Percentiles rank a stretch among this genome's conserved stretches.
phyloP scores from a whole-genome alignment of 164 flowering plant genomes.

The Cinnamomum micranthum region DNA sequence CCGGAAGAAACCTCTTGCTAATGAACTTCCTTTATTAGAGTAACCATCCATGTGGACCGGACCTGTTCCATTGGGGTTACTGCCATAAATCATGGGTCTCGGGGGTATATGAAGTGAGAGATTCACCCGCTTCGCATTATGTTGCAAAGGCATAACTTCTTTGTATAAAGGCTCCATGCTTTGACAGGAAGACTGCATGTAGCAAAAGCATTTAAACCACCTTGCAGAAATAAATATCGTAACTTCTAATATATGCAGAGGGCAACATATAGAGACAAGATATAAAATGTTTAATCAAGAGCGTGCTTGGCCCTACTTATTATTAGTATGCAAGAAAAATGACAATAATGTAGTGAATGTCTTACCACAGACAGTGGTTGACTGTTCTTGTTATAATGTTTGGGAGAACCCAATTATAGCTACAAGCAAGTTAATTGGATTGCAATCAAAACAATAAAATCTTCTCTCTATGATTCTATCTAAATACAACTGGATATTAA shows the following conservation, averaged over 20 bases:
- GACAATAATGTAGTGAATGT: too few relatives aligned
- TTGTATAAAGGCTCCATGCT: constrained; percentile 15
- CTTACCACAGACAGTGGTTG: too few relatives aligned
- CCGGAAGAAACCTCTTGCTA: constrained; percentile 45
- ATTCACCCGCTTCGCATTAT: constrained; percentile 28
- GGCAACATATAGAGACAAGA: neutral
- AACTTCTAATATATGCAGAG: neutral
- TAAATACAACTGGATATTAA: too few relatives aligned
- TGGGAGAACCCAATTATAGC: too few relatives aligned
- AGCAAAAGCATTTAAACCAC: neutral
- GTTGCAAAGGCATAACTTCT: constrained; percentile 21
- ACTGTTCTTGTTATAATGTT: too few relatives aligned
- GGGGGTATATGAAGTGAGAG: constrained; percentile 74
- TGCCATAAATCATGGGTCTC: constrained; percentile 32
- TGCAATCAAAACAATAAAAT: too few relatives aligned
- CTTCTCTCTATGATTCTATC: too few relatives aligned
- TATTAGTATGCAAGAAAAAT: neutral
- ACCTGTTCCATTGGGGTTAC: constrained; percentile 41
- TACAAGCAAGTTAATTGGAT: too few relatives aligned
- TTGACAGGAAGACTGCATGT: constrained; percentile 37
- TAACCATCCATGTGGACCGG: constrained; percentile 43
- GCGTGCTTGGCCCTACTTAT: neutral
- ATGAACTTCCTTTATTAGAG: constrained; percentile 34
- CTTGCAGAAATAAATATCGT: too few relatives aligned
- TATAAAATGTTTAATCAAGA: neutral